Evolutionary conservation across 371 early-diverging fungal species (phyloP).

Genomic region (Rhizopus sp.): DNA sequence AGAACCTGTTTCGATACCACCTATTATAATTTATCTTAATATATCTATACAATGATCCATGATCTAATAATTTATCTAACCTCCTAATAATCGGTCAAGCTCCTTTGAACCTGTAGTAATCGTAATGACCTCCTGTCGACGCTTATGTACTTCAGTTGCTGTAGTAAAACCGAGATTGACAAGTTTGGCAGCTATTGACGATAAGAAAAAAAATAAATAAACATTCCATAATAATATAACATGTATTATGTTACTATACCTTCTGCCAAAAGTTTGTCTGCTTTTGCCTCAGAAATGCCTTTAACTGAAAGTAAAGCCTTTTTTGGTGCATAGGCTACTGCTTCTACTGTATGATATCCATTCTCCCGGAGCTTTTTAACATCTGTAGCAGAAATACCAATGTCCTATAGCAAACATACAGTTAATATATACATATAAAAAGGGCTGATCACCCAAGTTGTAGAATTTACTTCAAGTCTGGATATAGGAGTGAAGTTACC

Average conservation of each 20-base stretch:
- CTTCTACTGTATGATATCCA: slow-evolving; percentile 95
- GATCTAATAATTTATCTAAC: slow-evolving; percentile 29
- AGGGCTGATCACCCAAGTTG: background rate
- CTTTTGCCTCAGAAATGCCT: slow-evolving; percentile 98
- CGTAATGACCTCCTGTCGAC: slow-evolving; percentile 83
- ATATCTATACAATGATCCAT: background rate
- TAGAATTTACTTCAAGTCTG: slow-evolving; percentile 15
- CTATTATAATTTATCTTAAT: slow-evolving; percentile 28
- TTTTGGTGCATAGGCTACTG: slow-evolving; percentile 97
- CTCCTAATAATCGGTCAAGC: slow-evolving; percentile 94
- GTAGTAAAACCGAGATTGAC: slow-evolving; percentile 98
- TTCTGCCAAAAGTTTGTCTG: slow-evolving; percentile 96
- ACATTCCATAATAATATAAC: background rate
- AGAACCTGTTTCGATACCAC: slow-evolving; percentile 98
- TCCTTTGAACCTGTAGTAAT: slow-evolving; percentile 97
- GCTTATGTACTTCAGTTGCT: slow-evolving; percentile 93
- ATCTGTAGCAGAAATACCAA: slow-evolving; percentile 84
- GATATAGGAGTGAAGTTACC: slow-evolving; percentile 15
- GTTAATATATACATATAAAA: background rate
- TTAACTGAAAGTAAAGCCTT: slow-evolving; percentile 92
- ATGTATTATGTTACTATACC: slow-evolving; percentile 47
- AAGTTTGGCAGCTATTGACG: slow-evolving; percentile 77
- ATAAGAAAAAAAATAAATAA: slow-evolving; percentile 2
- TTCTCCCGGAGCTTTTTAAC: slow-evolving; percentile 89
- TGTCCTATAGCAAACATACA: slow-evolving; percentile 56